Evolutionary conservation across 257 asterid genomes (phyloP), one percentile per base, ranked within the genome.

Genomic region (Lavandula angustifolia): DNA sequence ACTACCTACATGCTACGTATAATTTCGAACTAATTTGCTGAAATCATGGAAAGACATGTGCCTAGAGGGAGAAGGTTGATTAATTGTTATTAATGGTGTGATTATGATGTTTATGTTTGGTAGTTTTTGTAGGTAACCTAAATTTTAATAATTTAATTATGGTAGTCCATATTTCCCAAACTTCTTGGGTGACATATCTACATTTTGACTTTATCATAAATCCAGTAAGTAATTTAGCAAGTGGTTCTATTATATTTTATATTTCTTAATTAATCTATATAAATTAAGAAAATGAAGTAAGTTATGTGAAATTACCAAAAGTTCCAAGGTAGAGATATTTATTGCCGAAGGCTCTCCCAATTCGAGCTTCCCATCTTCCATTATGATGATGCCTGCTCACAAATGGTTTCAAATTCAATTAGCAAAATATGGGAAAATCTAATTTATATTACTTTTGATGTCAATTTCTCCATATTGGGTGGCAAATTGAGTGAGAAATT

Each of bases 321-420:
- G 95, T 88, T 9, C 95, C 96, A 48, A 88, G 96, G 69, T 88
- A 88, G 60, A 88, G 92, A 78, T 88, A 88, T 58, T 88, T 88
- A 81, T 88, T 88, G 76, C 96, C 96, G 33, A 86, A 84, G 33
- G 86, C 95, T 70, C 96, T 77, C 13, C 96, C 96, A 54, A 88
- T 88, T 16, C 96, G 82, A 54, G 96, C 96, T 75, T 88, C 96
- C 96, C 96, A 88, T 78, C 95, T 77, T 60, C 96, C 96, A 68
- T 86, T 88, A 51, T 88, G 91, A 62, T 88, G 96, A 62, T 88
- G 96, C 34, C 96, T 88, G 78, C 31, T 2, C 35, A 73, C 13
- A 57, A 43, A 49, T 7, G 29, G 40, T 4, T 5, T 13, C 5
- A 29, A 22, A 11, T 38, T 43, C 22, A 69, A 3, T 42, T 5